A percentile compares a stretch with the other conserved stretches of the same genome.
These are phyloP conservation scores for Clavispora asparagi DNA, from an alignment of 805 yeast genomes.

Conservation along the genomic window DNA sequence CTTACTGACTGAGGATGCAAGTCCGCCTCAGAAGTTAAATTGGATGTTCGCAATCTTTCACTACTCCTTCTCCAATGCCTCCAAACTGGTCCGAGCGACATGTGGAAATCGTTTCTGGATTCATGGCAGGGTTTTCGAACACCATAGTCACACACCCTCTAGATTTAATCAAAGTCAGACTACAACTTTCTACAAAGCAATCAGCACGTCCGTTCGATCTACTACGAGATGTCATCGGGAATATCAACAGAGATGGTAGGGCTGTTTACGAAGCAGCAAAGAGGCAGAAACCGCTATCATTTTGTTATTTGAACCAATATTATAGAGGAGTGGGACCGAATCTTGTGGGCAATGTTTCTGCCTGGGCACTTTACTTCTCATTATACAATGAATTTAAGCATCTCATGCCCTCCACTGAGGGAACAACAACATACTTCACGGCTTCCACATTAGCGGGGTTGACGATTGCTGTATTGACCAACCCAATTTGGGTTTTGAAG, in stretches of 20 bases:
- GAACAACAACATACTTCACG: conserved; percentile 27
- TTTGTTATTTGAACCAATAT: conserved; percentile 14
- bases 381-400: conserved; percentile 61
- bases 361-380: conserved; percentile 88
- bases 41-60: conserved; percentile 1
- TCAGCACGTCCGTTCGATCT: conserved; percentile 16
- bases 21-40: neutral
- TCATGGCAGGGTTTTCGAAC: conserved; percentile 75
- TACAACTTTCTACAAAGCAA: conserved; percentile 51
- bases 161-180: conserved; percentile 76
- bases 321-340: conserved; percentile 83
- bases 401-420: conserved; percentile 9
- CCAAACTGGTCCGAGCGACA: conserved; percentile 17
- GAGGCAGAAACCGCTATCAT: conserved; percentile 2
- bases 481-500: conserved; percentile 94
- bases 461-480: conserved; percentile 70
- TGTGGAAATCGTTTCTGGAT: conserved; percentile 63
- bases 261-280: neutral
- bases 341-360: conserved; percentile 73
- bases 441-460: conserved; percentile 58
- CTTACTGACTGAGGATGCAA: neutral
- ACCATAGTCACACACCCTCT: conserved; percentile 85
- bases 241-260: neutral
- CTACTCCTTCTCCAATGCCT: neutral
- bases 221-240: conserved; percentile 15